phyloP scores from a whole-genome alignment of 306 rosid genomes.

The Prinsepia uniflora region DNA sequence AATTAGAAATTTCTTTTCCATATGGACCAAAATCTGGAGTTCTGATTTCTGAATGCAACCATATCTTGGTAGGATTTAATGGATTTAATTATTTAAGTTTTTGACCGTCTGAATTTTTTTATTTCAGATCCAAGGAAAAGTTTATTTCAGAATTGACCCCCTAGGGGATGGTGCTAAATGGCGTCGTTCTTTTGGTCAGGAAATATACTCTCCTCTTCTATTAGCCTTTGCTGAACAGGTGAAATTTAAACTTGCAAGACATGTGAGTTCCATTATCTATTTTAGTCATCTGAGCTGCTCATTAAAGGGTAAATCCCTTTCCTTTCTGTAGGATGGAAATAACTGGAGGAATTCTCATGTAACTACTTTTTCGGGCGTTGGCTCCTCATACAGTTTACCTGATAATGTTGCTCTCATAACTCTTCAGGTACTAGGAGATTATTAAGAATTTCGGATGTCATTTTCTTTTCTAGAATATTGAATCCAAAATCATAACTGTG shows the following conservation, averaged over 20 bases:
- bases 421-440: slow-evolving; percentile 33
- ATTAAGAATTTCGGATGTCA: not conserved
- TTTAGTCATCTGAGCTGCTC: slow-evolving; percentile 1
- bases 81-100: not conserved
- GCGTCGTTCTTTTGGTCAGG: slow-evolving; percentile 93
- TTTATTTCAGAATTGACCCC: slow-evolving; percentile 76
- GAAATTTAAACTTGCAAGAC: slow-evolving; percentile 4
- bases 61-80: not conserved
- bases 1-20: slow-evolving; percentile 3
- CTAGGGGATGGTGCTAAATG: slow-evolving; percentile 86
- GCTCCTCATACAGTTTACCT: slow-evolving; percentile 44
- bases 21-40: not conserved
- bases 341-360: slow-evolving; percentile 39
- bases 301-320: slow-evolving; percentile 10
- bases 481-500: not conserved
- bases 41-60: slow-evolving; percentile 2
- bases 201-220: slow-evolving; percentile 83
- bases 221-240: slow-evolving; percentile 80
- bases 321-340: slow-evolving; percentile 41
- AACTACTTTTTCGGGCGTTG: slow-evolving; percentile 35
- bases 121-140: slow-evolving; percentile 67
- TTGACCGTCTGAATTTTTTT: not conserved
- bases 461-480: not conserved
- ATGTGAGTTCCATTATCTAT: not conserved
- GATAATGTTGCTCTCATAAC: slow-evolving; percentile 46